Base-by-base conservation (phyloP, 495 filamentous ascomycete species). In the Schizothecium vesticola region DNA sequence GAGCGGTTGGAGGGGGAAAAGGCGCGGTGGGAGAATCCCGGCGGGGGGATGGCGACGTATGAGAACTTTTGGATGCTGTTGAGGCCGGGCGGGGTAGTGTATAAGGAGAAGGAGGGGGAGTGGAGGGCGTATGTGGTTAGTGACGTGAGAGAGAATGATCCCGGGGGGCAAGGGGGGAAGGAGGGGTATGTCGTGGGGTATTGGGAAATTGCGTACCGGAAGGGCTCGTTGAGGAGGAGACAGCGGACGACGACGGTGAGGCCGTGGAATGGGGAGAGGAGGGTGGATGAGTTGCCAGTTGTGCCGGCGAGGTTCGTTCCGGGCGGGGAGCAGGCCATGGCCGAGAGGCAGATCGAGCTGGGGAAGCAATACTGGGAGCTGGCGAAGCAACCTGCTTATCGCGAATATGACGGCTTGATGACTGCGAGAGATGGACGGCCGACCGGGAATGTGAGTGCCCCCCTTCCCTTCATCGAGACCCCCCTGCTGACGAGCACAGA, bases 331-430 rank as follows among this genome's bases (percentile, higher is more conserved):
- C 66, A 65, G 33, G 67, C 66, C 5, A 69, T 72, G 43, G 67
- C 65, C 23, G 70, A 78, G 70, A 73, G 74, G 57, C 75, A 76
- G 16, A 65, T 77, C 62, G 66, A 31, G 29, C 73, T 79, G 1
- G 80, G 80, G 43, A 75, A 72, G 67, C 59, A 72, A 22, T 77
- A 74, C 70, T 81, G 80, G 80, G 74, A 80, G 56, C 74, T 81
- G 5, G 68, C 75, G 8, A 77, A 78, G 65, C 67, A 71, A 59
- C 78, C 80, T 1, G 74, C 64, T 11, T 80, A 80, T 61, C 79
- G 72, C 69, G 68, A 78, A 1, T 78, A 81, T 16, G 73, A 80
- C 10, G 80, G 80, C 9, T 61, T 65, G 23, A 61, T 80, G 31
- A 70, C 71, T 51, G 63, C 56, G 33, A 59, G 33, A 10, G 56